These are phyloP conservation scores for Plasmodium vivax DNA, from an alignment of 169 alveolate species.

Conservation along the genomic window DNA sequence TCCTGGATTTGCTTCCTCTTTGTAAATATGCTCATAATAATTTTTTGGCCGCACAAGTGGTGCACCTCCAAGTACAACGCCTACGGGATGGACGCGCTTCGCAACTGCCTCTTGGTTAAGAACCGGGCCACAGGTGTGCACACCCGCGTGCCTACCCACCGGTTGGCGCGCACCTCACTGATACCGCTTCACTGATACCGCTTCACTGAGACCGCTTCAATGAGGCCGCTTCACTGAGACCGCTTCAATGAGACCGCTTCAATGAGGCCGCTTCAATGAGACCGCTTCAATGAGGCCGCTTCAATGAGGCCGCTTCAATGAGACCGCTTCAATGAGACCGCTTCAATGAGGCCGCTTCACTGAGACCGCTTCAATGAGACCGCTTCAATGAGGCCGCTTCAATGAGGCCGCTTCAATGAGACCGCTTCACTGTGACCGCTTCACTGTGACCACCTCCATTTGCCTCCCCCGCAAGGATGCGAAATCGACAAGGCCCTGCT, in stretches of 20 bases:
- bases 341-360: background rate
- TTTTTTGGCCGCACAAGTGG: slow-evolving; percentile 20
- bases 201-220: background rate
- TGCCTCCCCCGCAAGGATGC: slow-evolving; percentile 11
- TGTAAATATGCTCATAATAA: slow-evolving; percentile 24
- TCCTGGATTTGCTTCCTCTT: slow-evolving; percentile 35
- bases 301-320: too few species aligned
- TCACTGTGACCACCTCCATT: background rate
- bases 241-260: background rate
- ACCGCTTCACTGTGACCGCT: too few species aligned
- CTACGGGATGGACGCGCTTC: slow-evolving; percentile 63
- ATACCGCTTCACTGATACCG: too few species aligned
- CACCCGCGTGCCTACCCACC: background rate
- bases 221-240: too few species aligned
- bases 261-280: too few species aligned
- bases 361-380: background rate
- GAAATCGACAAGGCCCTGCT: slow-evolving; percentile 29
- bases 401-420: too few species aligned
- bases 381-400: too few species aligned
- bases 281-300: too few species aligned
- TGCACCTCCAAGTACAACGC: slow-evolving; percentile 19
- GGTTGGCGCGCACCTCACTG: background rate
- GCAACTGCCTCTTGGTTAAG: slow-evolving; percentile 36
- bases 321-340: too few species aligned
- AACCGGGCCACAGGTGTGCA: slow-evolving; percentile 32